Percentiles rank a stretch among this genome's conserved stretches.
These are phyloP conservation scores for Lecanoromycetidae sp. DNA, from an alignment of 2,329 filamentous ascomycete genomes.

Conservation along the genomic window DNA sequence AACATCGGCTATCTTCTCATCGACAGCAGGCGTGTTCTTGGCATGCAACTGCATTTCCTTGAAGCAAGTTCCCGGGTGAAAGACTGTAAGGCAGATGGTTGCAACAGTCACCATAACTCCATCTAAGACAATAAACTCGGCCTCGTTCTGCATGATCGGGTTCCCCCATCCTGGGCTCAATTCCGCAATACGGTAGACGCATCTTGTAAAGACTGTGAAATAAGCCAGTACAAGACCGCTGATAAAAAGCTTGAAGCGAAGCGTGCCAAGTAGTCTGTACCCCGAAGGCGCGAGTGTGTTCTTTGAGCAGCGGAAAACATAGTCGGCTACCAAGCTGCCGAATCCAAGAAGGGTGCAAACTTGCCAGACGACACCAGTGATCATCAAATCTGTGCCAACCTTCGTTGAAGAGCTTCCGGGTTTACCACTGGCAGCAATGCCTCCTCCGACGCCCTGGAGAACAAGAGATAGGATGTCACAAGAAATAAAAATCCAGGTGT, in stretches of 20 bases:
- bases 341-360: constrained; percentile 47
- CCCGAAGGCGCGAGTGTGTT: constrained; percentile 23
- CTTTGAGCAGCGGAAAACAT: constrained; percentile 29
- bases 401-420: constrained; percentile 29
- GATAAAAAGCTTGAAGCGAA: constrained; percentile 33
- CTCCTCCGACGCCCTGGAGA: constrained; percentile 51
- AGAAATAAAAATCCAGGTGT: constrained; percentile 42
- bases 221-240: constrained; percentile 15
- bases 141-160: constrained; percentile 43
- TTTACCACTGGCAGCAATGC: constrained; percentile 31
- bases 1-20: too few species aligned
- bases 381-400: constrained; percentile 49
- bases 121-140: constrained; percentile 48
- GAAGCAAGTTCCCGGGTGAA: constrained; percentile 16
- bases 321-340: constrained; percentile 39
- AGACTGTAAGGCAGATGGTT: constrained; percentile 11
- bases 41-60: too few species aligned
- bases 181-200: constrained; percentile 40
- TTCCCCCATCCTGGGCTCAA: constrained; percentile 45
- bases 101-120: constrained; percentile 25
- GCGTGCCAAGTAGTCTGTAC: too few species aligned
- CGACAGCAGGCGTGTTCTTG: too few species aligned
- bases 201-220: constrained; percentile 34
- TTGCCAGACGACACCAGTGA: constrained; percentile 52
- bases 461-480: constrained; percentile 51